Base-by-base conservation (phyloP, 2,329 filamentous ascomycete species). In the Shiraia bambusicola region DNA sequence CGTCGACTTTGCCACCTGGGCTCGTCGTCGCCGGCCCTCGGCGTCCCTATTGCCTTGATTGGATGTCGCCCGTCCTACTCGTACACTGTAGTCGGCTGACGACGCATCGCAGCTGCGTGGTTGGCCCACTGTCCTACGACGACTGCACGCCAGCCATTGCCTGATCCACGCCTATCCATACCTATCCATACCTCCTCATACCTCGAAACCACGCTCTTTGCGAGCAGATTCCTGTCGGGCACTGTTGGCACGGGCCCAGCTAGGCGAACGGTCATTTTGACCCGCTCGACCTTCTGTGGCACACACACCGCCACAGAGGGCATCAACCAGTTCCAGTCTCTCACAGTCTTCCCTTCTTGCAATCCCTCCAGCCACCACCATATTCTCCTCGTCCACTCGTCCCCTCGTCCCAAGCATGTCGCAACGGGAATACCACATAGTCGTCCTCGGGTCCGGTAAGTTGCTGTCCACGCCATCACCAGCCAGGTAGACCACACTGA, bases 341-440 rank as follows among this genome's bases (percentile, higher is more conserved):
- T 37, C 36, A 28, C 42, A 29, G 41, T 35, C 48, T 28, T 35
- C 15, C 37, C 38, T 43, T 40, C 38, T 43, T 42, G 28, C 40
- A 33, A 46, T 22, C 17, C 17, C 12, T 16, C 24, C 9, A n/a
- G n/a, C 15, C 17, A 10, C 17, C 16, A 34, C 29, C n/a, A 16
- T 11, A 19, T 16, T 16, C 26, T 37, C n/a, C 34, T 24, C 31
- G 15, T 37, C 31, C 36, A 36, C 11, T 42, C 19, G 19, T 22
- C 8, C 4, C 4, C 4, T 22, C 19, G 19, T 37, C 32, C 47
- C 35, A 61, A 59, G 35, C 50, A 69, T 69, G 67, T 66, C 63
- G 54, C 67, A 70, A 54, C 58, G 68, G 47, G 69, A 71, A 49
- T 71, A 71, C 49, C 68, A 71, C 53, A 71, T 71, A 47, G 69